Percentiles rank a stretch among this genome's conserved stretches.
Conservation (phyloP, 192 early-diverging fungal genomes). For the Globomyces pollinis-pini region DNA sequence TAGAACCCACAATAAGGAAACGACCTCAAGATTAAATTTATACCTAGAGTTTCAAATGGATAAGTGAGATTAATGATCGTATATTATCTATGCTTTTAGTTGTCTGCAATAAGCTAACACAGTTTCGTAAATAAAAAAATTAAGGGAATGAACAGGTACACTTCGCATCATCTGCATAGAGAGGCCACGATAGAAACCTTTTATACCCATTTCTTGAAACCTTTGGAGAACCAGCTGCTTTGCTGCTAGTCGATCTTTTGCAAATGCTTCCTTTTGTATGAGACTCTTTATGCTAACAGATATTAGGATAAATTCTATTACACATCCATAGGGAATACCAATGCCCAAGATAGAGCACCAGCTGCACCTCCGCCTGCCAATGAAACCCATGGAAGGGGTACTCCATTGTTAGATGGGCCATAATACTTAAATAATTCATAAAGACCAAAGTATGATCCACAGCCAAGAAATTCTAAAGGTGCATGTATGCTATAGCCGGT, state of each 20-base stretch:
- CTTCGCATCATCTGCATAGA: slow-evolving; percentile 38
- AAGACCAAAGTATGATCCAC: slow-evolving; percentile 38
- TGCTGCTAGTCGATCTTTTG: background rate
- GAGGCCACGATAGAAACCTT: slow-evolving; percentile 42
- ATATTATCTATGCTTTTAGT: too few relatives aligned
- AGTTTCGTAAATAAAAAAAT: slow-evolving; percentile 27
- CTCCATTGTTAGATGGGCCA: slow-evolving; percentile 3
- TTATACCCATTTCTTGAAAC: slow-evolving; percentile 29
- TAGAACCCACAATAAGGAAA: too few relatives aligned
- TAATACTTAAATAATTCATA: slow-evolving; percentile 37
- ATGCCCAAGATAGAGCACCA: slow-evolving; percentile 38
- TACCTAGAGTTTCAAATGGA: too few relatives aligned
- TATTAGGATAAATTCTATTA: slow-evolving; percentile 17
- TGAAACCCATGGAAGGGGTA: slow-evolving; percentile 6
- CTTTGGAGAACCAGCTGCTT: slow-evolving; percentile 23
- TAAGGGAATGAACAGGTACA: slow-evolving; percentile 44
- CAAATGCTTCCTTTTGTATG: background rate
- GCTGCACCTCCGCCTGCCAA: slow-evolving; percentile 40
- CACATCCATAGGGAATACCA: slow-evolving; percentile 49
- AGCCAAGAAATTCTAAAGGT: slow-evolving; percentile 33
- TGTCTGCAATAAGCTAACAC: background rate
- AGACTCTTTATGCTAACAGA: slow-evolving; percentile 1
- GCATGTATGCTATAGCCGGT: slow-evolving; percentile 35
- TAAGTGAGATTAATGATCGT: too few relatives aligned
- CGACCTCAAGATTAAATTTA: too few relatives aligned